Conservation (phyloP, 2,329 filamentous ascomycete species). For the Ophiosphaerella korrae region DNA sequence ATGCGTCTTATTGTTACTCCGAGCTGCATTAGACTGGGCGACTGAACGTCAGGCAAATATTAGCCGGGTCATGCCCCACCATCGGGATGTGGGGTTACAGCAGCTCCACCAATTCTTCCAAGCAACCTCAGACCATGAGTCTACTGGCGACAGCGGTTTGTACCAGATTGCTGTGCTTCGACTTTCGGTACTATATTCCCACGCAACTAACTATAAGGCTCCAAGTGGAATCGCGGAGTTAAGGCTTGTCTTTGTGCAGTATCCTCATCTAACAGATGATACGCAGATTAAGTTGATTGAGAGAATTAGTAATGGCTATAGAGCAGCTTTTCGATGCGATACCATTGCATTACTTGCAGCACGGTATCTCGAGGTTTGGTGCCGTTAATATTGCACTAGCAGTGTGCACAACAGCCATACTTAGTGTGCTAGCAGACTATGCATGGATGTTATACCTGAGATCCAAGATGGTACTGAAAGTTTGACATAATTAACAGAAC, state of each 20-base stretch:
- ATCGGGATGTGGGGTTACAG: conserved; percentile 33
- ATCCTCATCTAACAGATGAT: too few species aligned
- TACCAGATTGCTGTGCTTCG: background rate
- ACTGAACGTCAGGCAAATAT: conserved; percentile 9
- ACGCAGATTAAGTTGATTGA: background rate
- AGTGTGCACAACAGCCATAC: conserved; percentile 23
- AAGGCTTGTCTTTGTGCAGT: background rate
- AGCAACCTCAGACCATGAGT: background rate
- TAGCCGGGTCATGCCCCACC: conserved; percentile 37
- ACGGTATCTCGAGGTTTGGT: conserved; percentile 40
- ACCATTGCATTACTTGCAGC: conserved; percentile 35
- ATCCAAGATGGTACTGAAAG: conserved; percentile 50
- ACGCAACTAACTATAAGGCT: background rate
- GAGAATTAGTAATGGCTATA: conserved; percentile 29
- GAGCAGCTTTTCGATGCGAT: conserved; percentile 36
- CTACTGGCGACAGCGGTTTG: background rate
- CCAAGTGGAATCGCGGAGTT: background rate
- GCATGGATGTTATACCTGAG: conserved; percentile 57
- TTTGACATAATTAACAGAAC: too few species aligned
- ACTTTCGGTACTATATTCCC: background rate
- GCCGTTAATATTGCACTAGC: conserved; percentile 27
- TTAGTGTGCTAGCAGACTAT: conserved; percentile 51
- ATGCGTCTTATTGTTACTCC: too few species aligned
- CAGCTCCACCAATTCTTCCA: background rate
- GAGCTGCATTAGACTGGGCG: too few species aligned